Evolutionary conservation across 2,329 filamentous ascomycete genomes (phyloP).

Genomic region (Aspergillus puulaauensis): DNA sequence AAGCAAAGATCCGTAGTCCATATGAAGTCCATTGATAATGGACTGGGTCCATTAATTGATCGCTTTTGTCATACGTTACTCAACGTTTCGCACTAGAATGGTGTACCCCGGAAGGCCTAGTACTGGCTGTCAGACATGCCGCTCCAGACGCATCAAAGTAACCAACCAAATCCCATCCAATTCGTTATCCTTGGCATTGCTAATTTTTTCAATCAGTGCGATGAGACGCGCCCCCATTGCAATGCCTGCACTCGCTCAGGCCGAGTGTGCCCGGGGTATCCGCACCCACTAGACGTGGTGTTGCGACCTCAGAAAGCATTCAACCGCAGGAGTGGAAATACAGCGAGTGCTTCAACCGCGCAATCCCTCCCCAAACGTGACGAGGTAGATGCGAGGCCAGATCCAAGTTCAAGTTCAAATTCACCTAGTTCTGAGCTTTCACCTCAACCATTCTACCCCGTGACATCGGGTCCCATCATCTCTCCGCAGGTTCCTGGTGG

Average conservation of each 20-base stretch:
- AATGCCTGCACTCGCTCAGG: slow-evolving; percentile 27
- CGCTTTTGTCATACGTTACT: not conserved
- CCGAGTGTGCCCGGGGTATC: slow-evolving; percentile 29
- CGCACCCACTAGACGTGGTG: slow-evolving; percentile 29
- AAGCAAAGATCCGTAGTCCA: not conserved
- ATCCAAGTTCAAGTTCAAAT: not conserved
- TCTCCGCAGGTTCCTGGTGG: slow-evolving; percentile 11
- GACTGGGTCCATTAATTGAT: not conserved
- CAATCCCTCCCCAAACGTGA: not conserved
- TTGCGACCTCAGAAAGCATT: slow-evolving; percentile 26
- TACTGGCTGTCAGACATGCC: slow-evolving; percentile 29
- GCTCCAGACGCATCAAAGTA: slow-evolving; percentile 31
- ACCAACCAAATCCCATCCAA: not conserved
- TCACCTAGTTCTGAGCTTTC: not conserved
- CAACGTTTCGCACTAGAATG: slow-evolving; percentile 15
- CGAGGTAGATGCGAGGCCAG: not conserved
- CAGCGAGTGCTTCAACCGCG: not conserved
- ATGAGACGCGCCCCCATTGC: slow-evolving; percentile 31
- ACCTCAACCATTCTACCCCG: not conserved
- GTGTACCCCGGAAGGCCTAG: slow-evolving; percentile 30
- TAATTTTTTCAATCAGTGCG: slow-evolving; percentile 21
- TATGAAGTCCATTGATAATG: not conserved
- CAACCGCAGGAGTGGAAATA: slow-evolving; percentile 14
- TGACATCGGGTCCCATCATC: not conserved
- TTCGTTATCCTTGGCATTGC: not conserved